Percentiles rank a stretch among this genome's conserved stretches.
Conservation (phyloP, 192 early-diverging fungal genomes). For the Dissophora globulifera region DNA sequence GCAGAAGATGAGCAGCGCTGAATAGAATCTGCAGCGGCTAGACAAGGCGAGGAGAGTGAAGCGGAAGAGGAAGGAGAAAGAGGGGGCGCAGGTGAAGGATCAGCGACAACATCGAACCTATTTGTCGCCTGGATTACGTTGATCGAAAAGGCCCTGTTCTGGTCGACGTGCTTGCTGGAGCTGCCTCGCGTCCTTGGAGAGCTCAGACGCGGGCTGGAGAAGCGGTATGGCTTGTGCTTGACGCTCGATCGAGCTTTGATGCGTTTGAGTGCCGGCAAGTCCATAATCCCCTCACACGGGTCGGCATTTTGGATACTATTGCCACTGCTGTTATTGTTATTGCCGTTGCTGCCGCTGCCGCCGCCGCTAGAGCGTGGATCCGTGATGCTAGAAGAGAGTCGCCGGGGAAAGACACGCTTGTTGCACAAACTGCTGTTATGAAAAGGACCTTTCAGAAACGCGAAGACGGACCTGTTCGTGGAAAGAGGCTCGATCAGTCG, state of each 20-base stretch:
- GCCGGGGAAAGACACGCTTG: too few species aligned
- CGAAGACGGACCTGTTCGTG: conserved; percentile 11
- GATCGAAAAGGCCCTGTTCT: not conserved
- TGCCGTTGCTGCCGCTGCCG: not conserved
- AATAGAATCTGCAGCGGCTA: too few species aligned
- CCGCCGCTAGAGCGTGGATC: not conserved
- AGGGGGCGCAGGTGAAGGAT: not conserved
- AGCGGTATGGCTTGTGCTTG: not conserved
- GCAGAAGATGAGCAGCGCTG: too few species aligned
- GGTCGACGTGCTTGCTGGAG: too few species aligned
- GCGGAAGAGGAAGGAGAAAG: not conserved
- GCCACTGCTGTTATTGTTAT: not conserved
- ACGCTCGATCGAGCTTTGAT: conserved; percentile 26
- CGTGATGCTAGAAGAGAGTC: too few species aligned
- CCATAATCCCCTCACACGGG: too few species aligned
- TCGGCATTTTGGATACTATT: not conserved
- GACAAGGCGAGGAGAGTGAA: too few species aligned
- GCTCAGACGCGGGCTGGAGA: not conserved
- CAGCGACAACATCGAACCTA: not conserved
- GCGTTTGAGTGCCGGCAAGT: conserved; percentile 21
- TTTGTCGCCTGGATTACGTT: too few species aligned
- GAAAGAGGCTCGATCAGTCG: conserved; percentile 9
- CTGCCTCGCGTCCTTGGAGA: too few species aligned
- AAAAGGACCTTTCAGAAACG: conserved; percentile 14
- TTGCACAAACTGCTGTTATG: too few species aligned